These are phyloP conservation scores for Rhodotorula graminis DNA, from an alignment of 768 basidiomycete genomes.

Conservation along the genomic window DNA sequence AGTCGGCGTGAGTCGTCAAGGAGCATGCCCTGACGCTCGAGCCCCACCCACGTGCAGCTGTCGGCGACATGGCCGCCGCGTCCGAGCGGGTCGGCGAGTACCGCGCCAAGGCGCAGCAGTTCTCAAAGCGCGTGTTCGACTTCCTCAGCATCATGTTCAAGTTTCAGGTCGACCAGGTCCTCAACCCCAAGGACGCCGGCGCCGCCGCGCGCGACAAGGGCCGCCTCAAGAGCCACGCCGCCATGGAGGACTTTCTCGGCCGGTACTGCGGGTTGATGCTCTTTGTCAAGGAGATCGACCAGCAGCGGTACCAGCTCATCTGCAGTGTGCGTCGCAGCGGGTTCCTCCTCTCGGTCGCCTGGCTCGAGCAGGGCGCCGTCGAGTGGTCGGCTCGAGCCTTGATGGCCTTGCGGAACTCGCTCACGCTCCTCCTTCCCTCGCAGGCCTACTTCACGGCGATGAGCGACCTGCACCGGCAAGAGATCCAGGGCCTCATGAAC, in stretches of 20 bases:
- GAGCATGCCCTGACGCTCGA: too few species aligned
- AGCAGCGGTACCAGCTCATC: conserved; percentile 74
- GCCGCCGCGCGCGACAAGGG: neutral
- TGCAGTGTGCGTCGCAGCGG: conserved; percentile 64
- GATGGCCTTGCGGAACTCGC: too few species aligned
- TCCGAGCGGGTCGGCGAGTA: conserved; percentile 91
- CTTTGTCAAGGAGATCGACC: conserved; percentile 95
- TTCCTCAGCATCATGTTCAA: conserved; percentile 87
- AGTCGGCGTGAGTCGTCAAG: too few species aligned
- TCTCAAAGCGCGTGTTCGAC: conserved; percentile 85
- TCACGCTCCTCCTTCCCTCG: neutral
- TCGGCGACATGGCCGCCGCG: conserved; percentile 83
- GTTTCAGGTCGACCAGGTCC: conserved; percentile 55
- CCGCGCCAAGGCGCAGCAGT: conserved; percentile 78
- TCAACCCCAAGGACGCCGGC: conserved; percentile 47
- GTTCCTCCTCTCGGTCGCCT: neutral
- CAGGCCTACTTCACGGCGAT: conserved; percentile 86
- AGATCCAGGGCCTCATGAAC: conserved; percentile 69
- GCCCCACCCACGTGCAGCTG: neutral
- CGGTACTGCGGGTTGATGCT: conserved; percentile 83
- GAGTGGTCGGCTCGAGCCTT: too few species aligned
- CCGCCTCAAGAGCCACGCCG: conserved; percentile 56
- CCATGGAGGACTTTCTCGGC: conserved; percentile 75
- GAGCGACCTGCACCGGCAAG: conserved; percentile 72
- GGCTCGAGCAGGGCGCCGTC: too few species aligned